Base-by-base conservation (phyloP, 306 rosid genomes). In the Quercus gilva region DNA sequence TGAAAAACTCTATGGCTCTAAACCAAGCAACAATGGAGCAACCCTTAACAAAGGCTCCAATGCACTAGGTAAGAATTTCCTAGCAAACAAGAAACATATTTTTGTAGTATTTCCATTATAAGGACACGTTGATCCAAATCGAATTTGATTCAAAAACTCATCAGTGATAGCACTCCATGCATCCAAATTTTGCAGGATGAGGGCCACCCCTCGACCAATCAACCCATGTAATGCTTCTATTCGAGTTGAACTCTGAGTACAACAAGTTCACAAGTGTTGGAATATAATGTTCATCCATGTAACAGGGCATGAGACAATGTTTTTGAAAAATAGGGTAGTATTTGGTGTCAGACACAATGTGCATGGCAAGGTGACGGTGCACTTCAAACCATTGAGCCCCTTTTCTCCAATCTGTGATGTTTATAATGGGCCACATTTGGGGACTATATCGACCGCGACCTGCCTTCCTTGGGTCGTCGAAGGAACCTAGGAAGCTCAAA, bases 351-450 rank as follows among this genome's bases (percentile, higher is more conserved):
- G 87, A 84, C 2, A 90, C 85, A 9, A 92, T 69, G 55, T 58
- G 79, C 55, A 81, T 2, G 49, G 91, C 94, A 2, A 92, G 86
- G 0, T 88, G 79, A 0, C 90, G 83, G 64, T 84, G 81, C 21
- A 91, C 31, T 75, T 88, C 92, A 63, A 92, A 88, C 94, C 94
- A 92, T 28, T 92, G 97, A 26, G 91, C 81, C 23, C 94, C 92
- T 53, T 92, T 92, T 53, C 92, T 64, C 91, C 94, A 92, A 6
- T 92, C 6, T 28, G 89, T 77, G 77, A 86, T 65, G 79, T 88
- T 86, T 19, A 88, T 80, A 3, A 2, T 15, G 3, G 92, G 93
- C 20, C 57, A 68, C 93, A 90, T 90, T 41, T 67, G 57, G 8
- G 73, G 85, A 49, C 74, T 87, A 87, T 87, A 87, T 21, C 89